These are phyloP conservation scores for Didymella exigua DNA, from an alignment of 2,329 filamentous ascomycete genomes.

Conservation along the genomic window DNA sequence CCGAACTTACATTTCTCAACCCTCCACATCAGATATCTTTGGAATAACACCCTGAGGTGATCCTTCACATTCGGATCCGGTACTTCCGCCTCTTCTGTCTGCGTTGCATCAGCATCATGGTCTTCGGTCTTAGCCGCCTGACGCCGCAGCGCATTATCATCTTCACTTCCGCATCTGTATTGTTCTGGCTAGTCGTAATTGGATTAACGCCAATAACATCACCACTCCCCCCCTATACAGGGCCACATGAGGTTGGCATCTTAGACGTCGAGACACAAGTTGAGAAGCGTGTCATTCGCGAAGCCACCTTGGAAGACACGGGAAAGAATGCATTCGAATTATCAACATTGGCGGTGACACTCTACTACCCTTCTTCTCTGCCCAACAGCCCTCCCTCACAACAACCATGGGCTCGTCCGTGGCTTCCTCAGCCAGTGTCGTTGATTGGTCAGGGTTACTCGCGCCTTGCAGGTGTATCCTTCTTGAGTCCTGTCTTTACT, in stretches of 20 bases:
- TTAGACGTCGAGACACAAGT: slow-evolving; percentile 53
- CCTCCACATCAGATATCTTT: no score
- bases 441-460: slow-evolving; percentile 54
- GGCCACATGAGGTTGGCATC: slow-evolving; percentile 51
- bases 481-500: slow-evolving; percentile 48
- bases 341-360: slow-evolving; percentile 52
- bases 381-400: slow-evolving; percentile 25
- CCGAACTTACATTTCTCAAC: no score
- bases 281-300: slow-evolving; percentile 40
- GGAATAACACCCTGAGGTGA: neutral
- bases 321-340: slow-evolving; percentile 52
- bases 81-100: neutral
- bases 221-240: slow-evolving; percentile 51
- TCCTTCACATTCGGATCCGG: neutral
- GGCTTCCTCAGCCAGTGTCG: slow-evolving; percentile 53
- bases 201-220: slow-evolving; percentile 51
- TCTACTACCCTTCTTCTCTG: slow-evolving; percentile 53
- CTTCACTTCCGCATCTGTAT: slow-evolving; percentile 33
- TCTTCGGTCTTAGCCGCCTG: slow-evolving; percentile 28
- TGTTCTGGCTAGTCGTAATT: slow-evolving; percentile 47
- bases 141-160: slow-evolving; percentile 34
- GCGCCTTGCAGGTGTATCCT: slow-evolving; percentile 48
- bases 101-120: slow-evolving; percentile 20
- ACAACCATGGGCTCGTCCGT: slow-evolving; percentile 48
- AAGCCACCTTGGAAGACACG: slow-evolving; percentile 47